Evolutionary conservation across 2,329 filamentous ascomycete genomes (phyloP), one percentile per base, ranked within the genome.

Genomic region (Anisogramma anomala): DNA sequence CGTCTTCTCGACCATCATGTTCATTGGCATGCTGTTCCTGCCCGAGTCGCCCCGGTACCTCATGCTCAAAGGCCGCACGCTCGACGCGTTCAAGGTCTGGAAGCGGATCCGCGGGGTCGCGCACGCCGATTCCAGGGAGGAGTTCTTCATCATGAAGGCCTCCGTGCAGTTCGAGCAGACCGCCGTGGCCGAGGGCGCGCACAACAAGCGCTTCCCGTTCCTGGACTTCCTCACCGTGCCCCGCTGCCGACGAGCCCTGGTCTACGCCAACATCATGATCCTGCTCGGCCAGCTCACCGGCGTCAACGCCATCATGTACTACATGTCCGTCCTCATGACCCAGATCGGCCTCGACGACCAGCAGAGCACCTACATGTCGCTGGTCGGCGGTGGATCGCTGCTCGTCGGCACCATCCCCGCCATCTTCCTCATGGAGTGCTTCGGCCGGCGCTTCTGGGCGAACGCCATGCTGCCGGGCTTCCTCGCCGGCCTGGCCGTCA

Each of bases 401-500:
- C 67, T 84, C 0, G 51, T 85, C 13, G 79, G 79, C 17, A 79
- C 78, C 0, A 77, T 83, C 25, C 79, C 79, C 0, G 79, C 77
- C 0, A 74, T 80, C 41, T 68, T 82, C 54, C 72, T 73, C 48
- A 85, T 85, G 80, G 81, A 85, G 53, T 72, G 67, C 3, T 84
- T 77, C 36, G 80, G 80, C 10, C 76, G 81, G 17, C 75, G 80
- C 3, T 84, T 84, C 68, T 84, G 80, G 81, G 81, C 79, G 23
- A 81, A 78, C 47, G 68, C 68, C 4, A 84, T 82, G 73, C 63
- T 85, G 30, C 79, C 79, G 0, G 77, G 79, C 0, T 84, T 84
- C 66, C 81, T 84, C 52, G 55, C 84, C 33, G 80, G 80, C 13
- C 65, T 84, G 0, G 58, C 83, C 8, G 63, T 84, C 18, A 77